phyloP scores from a whole-genome alignment of 1,284 basidiomycete species.

The Mycena sp. region DNA sequence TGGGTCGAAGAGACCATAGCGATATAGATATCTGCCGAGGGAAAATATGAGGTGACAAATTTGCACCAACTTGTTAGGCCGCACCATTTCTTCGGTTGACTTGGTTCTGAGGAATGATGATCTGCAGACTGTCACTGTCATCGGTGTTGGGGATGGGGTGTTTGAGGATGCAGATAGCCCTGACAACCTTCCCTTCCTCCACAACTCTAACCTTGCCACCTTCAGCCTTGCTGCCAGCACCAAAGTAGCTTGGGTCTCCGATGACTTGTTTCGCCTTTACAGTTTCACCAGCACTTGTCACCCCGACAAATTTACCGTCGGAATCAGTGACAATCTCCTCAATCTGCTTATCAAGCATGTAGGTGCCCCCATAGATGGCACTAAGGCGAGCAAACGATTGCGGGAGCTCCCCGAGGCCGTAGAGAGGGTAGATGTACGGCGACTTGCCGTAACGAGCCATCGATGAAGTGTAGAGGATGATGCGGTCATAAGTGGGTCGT shows the following conservation, averaged over 20 bases:
- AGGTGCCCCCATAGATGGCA: constrained; percentile 99
- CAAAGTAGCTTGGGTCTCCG: constrained; percentile 98
- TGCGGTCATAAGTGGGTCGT: constrained; percentile 92
- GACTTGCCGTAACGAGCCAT: constrained; percentile 99
- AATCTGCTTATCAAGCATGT: constrained; percentile 98
- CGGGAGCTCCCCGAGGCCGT: constrained; percentile 98
- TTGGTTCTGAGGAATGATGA: constrained; percentile 99
- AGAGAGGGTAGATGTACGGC: constrained; percentile 99
- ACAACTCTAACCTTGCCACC: constrained; percentile 87
- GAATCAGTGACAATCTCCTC: constrained; percentile 90
- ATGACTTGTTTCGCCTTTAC: constrained; percentile 99
- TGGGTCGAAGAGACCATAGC: constrained; percentile 97
- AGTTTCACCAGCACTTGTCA: constrained; percentile 90
- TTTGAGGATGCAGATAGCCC: constrained; percentile 98
- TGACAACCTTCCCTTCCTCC: constrained; percentile 94
- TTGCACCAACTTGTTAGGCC: constrained; percentile 36
- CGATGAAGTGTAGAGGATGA: constrained; percentile 96
- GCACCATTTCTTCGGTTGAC: constrained; percentile 92
- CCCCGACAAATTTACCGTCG: constrained; percentile 93
- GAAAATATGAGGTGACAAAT: constrained; percentile 21
- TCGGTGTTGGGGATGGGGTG: constrained; percentile 99
- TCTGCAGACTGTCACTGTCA: constrained; percentile 93
- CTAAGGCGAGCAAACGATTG: constrained; percentile 98
- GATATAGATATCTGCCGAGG: constrained; percentile 91
- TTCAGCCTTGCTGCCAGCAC: constrained; percentile 69